Percentiles rank a stretch among this genome's conserved stretches.
These are phyloP conservation scores for Microbotryomycetes sp. DNA, from an alignment of 1,284 basidiomycete species.

Conservation along the genomic window DNA sequence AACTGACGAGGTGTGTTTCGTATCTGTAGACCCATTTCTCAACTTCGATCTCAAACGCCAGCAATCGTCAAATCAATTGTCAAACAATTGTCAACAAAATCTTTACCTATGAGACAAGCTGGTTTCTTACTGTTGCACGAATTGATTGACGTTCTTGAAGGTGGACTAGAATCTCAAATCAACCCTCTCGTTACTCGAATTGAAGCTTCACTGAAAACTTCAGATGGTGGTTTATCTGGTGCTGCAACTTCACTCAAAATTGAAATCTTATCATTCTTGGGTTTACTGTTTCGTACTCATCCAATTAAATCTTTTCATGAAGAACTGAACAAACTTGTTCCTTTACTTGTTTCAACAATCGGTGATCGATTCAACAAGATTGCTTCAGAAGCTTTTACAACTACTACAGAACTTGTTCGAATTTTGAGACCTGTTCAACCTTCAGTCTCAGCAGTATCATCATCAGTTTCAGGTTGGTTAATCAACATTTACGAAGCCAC, in stretches of 20 bases:
- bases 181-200: constrained; percentile 47
- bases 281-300: constrained; percentile 75
- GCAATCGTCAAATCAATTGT: constrained; percentile 71
- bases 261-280: constrained; percentile 74
- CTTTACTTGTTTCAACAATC: constrained; percentile 65
- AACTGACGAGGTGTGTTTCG: background rate
- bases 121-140: constrained; percentile 73
- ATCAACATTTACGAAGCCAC: constrained; percentile 69
- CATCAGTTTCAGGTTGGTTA: constrained; percentile 53
- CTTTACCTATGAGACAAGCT: constrained; percentile 73
- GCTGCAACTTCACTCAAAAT: constrained; percentile 48
- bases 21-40: constrained; percentile 23
- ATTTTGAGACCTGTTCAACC: constrained; percentile 37
- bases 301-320: constrained; percentile 57
- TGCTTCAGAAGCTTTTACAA: constrained; percentile 66
- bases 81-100: constrained; percentile 75
- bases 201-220: constrained; percentile 41
- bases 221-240: constrained; percentile 38
- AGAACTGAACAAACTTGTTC: constrained; percentile 60
- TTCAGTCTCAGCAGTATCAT: constrained; percentile 43
- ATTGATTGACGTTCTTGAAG: constrained; percentile 71
- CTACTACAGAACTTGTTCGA: constrained; percentile 47
- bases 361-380: constrained; percentile 48
- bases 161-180: constrained; percentile 69
- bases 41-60: constrained; percentile 69